phyloP scores from a whole-genome alignment of 345 rosid genomes.

The Camelina hispida region DNA sequence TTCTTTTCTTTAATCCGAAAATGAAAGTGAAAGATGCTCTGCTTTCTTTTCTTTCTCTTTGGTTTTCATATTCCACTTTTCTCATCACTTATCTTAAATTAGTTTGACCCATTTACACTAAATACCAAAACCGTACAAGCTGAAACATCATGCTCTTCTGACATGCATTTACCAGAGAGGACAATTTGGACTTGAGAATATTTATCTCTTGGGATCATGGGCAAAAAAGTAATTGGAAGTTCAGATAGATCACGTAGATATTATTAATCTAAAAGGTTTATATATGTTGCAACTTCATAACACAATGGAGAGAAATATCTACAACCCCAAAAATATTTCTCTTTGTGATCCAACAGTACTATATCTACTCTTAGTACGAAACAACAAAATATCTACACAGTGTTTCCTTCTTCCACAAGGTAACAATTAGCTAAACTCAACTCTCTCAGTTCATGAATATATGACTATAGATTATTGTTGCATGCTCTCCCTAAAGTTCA shows the following conservation, averaged over 20 bases:
- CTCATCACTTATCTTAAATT: conserved; percentile 20
- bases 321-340: conserved; percentile 29
- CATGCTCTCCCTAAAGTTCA: conserved; percentile 67
- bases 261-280: conserved; percentile 29
- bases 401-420: conserved; percentile 35
- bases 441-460: conserved; percentile 23
- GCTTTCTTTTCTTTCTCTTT: conserved; percentile 20
- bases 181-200: neutral
- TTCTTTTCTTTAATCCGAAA: conserved; percentile 35
- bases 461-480: conserved; percentile 42
- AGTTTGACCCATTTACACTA: conserved; percentile 15
- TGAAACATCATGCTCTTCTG: conserved; percentile 11
- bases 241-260: conserved; percentile 28
- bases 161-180: conserved; percentile 5
- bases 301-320: conserved; percentile 37
- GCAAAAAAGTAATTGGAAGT: conserved; percentile 30
- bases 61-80: conserved; percentile 17
- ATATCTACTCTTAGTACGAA: conserved; percentile 28
- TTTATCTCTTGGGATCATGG: conserved; percentile 21
- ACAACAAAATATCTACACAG: conserved; percentile 34
- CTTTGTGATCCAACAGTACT: conserved; percentile 23
- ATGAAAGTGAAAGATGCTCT: conserved; percentile 45
- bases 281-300: conserved; percentile 41
- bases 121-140: neutral
- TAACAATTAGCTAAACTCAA: conserved; percentile 37